Evolutionary conservation across 2,329 filamentous ascomycete species (phyloP).

Genomic region (Beauveria sp.): DNA sequence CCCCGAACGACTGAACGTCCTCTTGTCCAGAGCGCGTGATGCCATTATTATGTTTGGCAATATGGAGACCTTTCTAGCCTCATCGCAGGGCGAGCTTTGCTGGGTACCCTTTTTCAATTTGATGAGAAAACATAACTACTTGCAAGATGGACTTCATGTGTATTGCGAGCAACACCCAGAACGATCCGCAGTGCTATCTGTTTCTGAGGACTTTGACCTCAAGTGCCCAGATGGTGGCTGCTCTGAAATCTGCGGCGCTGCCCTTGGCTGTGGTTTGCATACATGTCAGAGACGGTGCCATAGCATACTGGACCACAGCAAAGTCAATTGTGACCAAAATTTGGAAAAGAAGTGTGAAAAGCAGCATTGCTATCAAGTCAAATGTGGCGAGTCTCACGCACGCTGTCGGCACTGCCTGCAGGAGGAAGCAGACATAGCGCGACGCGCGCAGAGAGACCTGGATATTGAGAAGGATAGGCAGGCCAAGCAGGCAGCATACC

Average conservation of each 20-base stretch:
- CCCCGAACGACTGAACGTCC: slow-evolving; percentile 57
- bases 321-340: slow-evolving; percentile 25
- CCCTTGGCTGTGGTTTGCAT: slow-evolving; percentile 51
- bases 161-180: slow-evolving; percentile 53
- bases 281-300: slow-evolving; percentile 56
- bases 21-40: slow-evolving; percentile 59
- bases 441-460: slow-evolving; percentile 36
- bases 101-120: slow-evolving; percentile 53
- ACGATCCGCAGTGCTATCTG: slow-evolving; percentile 35
- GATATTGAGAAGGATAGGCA: slow-evolving; percentile 43
- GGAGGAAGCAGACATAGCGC: slow-evolving; percentile 38
- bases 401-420: slow-evolving; percentile 44
- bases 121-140: slow-evolving; percentile 40
- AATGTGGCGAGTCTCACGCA: slow-evolving; percentile 34
- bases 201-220: slow-evolving; percentile 49
- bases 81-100: slow-evolving; percentile 30
- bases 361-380: slow-evolving; percentile 39
- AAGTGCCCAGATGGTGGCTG: slow-evolving; percentile 66
- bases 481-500: slow-evolving; percentile 36
- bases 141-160: slow-evolving; percentile 55
- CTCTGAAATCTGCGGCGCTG: slow-evolving; percentile 43
- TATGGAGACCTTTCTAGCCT: slow-evolving; percentile 55
- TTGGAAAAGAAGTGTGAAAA: slow-evolving; percentile 41
- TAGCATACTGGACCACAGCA: slow-evolving; percentile 49
- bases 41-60: slow-evolving; percentile 65